These are phyloP conservation scores for Trichoderma asperelloides DNA, from an alignment of 495 filamentous ascomycete genomes.

Conservation along the genomic window DNA sequence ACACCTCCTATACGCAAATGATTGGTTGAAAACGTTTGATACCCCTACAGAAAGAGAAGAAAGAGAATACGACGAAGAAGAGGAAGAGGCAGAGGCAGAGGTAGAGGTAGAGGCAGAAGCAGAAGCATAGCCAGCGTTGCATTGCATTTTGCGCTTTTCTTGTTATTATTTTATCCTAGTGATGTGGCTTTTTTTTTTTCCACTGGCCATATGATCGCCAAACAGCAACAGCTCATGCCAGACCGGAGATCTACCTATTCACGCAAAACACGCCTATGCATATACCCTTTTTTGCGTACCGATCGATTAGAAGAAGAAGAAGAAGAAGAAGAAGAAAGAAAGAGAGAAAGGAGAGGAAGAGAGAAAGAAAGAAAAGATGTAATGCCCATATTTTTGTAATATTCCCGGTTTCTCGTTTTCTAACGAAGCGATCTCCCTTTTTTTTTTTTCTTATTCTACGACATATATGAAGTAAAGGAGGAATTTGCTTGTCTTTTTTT, in stretches of 20 bases:
- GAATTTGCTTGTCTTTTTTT: background rate
- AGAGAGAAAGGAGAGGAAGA: background rate
- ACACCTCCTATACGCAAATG: slow-evolving; percentile 29
- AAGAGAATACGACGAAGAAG: background rate
- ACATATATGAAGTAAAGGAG: background rate
- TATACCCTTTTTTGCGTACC: background rate
- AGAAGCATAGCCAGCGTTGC: background rate
- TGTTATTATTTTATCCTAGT: background rate
- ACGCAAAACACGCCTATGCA: background rate
- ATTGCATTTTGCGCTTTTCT: background rate
- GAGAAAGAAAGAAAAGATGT: background rate
- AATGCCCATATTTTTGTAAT: background rate
- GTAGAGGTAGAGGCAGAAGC: background rate
- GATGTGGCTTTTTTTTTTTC: background rate
- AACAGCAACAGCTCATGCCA: no score
- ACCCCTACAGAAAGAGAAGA: slow-evolving; percentile 12
- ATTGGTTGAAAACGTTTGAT: slow-evolving; percentile 20
- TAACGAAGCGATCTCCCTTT: background rate
- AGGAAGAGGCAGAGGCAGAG: background rate
- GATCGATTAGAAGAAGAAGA: background rate
- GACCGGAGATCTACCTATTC: no score
- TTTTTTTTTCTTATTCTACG: background rate
- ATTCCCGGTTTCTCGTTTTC: background rate
- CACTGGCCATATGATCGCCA: no score
- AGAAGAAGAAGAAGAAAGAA: background rate